These are phyloP conservation scores for Passalora sequoiae DNA, from an alignment of 2,329 filamentous ascomycete species.

Conservation along the genomic window DNA sequence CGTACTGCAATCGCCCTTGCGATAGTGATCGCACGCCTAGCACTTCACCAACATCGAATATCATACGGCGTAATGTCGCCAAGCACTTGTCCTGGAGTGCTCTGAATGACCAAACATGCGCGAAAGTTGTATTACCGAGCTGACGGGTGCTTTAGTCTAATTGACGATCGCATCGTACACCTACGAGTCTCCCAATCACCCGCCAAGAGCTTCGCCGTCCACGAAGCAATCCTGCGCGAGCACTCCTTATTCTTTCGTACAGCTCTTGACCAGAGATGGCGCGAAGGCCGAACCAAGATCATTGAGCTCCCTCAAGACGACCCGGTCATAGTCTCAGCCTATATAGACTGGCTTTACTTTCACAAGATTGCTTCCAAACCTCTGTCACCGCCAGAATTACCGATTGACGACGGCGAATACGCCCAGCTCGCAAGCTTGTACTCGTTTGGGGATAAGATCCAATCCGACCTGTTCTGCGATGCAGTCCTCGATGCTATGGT, in stretches of 20 bases:
- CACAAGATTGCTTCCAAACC: slow-evolving; percentile 19
- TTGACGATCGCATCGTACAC: slow-evolving; percentile 17
- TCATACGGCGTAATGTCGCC: too few relatives aligned
- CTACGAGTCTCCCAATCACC: slow-evolving; percentile 8
- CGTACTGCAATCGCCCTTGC: not conserved
- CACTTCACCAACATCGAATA: too few relatives aligned
- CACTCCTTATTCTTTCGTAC: slow-evolving; percentile 18
- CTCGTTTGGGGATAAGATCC: slow-evolving; percentile 22
- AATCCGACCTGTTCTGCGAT: slow-evolving; percentile 18
- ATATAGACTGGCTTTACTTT: slow-evolving; percentile 23
- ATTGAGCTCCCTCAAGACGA: slow-evolving; percentile 19
- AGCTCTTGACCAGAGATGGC: slow-evolving; percentile 22
- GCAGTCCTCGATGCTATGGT: slow-evolving; percentile 21
- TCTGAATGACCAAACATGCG: too few relatives aligned
- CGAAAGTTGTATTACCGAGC: too few relatives aligned
- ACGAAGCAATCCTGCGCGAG: slow-evolving; percentile 17
- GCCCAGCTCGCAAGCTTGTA: slow-evolving; percentile 16
- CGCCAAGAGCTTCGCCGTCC: slow-evolving; percentile 15
- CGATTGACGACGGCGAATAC: slow-evolving; percentile 22
- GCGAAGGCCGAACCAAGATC: slow-evolving; percentile 14
- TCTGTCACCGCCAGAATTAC: slow-evolving; percentile 16
- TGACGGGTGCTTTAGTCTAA: slow-evolving; percentile 10
- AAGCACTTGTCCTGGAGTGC: too few relatives aligned
- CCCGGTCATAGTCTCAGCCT: slow-evolving; percentile 15
- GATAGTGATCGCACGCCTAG: too few relatives aligned